A percentile compares a stretch with the other conserved stretches of the same genome.
These are phyloP conservation scores for Coemansia sp. DNA, from an alignment of 192 early-diverging fungal genomes.

Conservation along the genomic window DNA sequence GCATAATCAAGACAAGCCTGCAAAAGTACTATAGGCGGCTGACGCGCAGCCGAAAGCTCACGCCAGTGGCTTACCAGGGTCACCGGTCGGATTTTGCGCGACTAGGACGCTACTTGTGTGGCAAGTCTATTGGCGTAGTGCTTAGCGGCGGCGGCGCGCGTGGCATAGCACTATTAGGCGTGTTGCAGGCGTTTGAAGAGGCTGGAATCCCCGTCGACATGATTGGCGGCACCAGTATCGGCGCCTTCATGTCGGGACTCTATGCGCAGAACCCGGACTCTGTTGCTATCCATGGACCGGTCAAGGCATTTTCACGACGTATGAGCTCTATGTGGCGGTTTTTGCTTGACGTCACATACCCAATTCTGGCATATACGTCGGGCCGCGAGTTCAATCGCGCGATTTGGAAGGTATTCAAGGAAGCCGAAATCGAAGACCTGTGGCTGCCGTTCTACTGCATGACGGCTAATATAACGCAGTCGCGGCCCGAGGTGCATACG, in stretches of 20 bases:
- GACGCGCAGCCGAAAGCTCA: slow-evolving; percentile 33
- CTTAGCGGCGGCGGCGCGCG: slow-evolving; percentile 97
- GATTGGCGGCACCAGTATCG: slow-evolving; percentile 97
- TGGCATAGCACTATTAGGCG: slow-evolving; percentile 89
- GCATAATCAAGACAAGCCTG: slow-evolving; percentile 63
- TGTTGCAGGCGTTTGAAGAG: slow-evolving; percentile 94
- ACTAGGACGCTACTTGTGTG: slow-evolving; percentile 88
- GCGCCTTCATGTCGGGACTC: slow-evolving; percentile 92
- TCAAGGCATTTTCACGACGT: slow-evolving; percentile 78
- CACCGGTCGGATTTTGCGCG: slow-evolving; percentile 67
- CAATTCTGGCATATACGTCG: slow-evolving; percentile 86
- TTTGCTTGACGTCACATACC: slow-evolving; percentile 93
- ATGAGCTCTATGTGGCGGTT: slow-evolving; percentile 87
- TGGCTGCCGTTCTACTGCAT: slow-evolving; percentile 97
- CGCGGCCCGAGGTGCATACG: slow-evolving; percentile 89
- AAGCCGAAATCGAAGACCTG: slow-evolving; percentile 95
- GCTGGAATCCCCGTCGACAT: slow-evolving; percentile 98
- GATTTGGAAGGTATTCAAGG: slow-evolving; percentile 93
- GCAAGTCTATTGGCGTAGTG: slow-evolving; percentile 89
- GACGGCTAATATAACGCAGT: slow-evolving; percentile 95
- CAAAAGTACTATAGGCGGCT: slow-evolving; percentile 65
- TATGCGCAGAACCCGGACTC: slow-evolving; percentile 89
- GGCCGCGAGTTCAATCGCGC: slow-evolving; percentile 96
- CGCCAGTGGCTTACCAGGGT: slow-evolving; percentile 47
- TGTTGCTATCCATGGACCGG: slow-evolving; percentile 82